phyloP scores from a whole-genome alignment of 2,329 filamentous ascomycete species.

The Epichloe sibirici region DNA sequence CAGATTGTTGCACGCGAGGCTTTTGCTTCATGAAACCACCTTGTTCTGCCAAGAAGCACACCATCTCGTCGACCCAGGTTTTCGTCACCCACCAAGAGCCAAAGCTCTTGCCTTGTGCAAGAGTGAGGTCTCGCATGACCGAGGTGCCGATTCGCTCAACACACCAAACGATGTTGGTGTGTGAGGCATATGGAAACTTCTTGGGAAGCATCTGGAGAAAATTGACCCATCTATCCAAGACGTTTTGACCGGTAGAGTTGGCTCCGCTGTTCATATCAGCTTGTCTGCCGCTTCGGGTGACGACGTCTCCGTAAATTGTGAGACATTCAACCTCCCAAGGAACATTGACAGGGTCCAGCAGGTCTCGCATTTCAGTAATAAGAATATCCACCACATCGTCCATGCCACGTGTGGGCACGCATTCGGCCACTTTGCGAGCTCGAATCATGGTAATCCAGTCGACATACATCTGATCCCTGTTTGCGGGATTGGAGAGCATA shows the following conservation, averaged over 20 bases:
- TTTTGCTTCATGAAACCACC: conserved; percentile 70
- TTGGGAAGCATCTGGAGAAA: conserved; percentile 58
- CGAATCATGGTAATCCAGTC: conserved; percentile 68
- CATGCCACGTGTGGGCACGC: conserved; percentile 50
- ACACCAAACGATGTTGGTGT: conserved; percentile 63
- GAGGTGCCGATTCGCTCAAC: conserved; percentile 65
- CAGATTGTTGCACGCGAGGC: conserved; percentile 20
- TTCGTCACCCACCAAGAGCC: conserved; percentile 94
- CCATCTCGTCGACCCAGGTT: conserved; percentile 92
- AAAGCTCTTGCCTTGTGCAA: conserved; percentile 67
- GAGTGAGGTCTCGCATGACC: conserved; percentile 69
- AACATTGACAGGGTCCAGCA: conserved; percentile 57
- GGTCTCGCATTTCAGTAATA: conserved; percentile 53
- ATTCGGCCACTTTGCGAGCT: conserved; percentile 50
- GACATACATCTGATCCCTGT: conserved; percentile 88
- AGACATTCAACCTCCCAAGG: conserved; percentile 52
- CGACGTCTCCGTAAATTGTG: conserved; percentile 48
- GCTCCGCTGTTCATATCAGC: conserved; percentile 13
- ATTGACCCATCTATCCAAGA: conserved; percentile 66
- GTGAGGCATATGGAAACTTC: conserved; percentile 62
- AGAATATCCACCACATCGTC: conserved; percentile 53
- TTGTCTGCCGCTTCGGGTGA: conserved; percentile 32
- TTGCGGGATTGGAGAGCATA: conserved; percentile 78
- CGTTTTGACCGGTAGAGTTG: conserved; percentile 41
- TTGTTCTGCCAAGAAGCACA: conserved; percentile 76